Conservation (phyloP, 1,284 basidiomycete genomes). For the Cryptococcus sp. region DNA sequence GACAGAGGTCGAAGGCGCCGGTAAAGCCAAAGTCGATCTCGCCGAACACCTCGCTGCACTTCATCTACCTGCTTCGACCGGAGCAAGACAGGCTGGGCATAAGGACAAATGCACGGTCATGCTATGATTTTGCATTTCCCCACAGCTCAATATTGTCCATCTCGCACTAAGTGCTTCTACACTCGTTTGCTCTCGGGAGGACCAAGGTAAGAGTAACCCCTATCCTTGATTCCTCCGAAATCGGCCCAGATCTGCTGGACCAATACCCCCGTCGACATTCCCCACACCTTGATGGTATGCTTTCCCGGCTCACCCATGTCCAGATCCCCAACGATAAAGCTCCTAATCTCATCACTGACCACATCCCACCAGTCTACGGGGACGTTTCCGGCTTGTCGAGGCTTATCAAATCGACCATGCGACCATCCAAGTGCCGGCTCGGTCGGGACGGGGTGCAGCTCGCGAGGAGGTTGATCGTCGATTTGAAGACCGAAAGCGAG, state of each 20-base stretch:
- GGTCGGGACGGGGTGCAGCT: constrained; percentile 50
- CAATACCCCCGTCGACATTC: constrained; percentile 34
- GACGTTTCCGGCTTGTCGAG: constrained; percentile 49
- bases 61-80: no score
- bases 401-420: not conserved
- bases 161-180: constrained; percentile 2
- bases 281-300: constrained; percentile 30
- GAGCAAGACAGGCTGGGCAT: no score
- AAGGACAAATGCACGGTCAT: no score
- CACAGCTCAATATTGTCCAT: no score
- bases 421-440: constrained; percentile 9
- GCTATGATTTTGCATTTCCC: no score
- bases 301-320: constrained; percentile 15
- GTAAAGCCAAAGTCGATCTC: no score
- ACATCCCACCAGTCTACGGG: constrained; percentile 47
- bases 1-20: no score
- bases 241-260: constrained; percentile 35
- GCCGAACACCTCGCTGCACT: no score
- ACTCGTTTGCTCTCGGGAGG: constrained; percentile 28
- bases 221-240: constrained; percentile 25
- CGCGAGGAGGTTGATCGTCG: constrained; percentile 49
- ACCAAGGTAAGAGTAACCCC: constrained; percentile 34
- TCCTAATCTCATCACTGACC: constrained; percentile 28
- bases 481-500: constrained; percentile 57
- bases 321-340: constrained; percentile 17